Conservation (phyloP, 83 land plant genomes). For the Thuja plicata region DNA sequence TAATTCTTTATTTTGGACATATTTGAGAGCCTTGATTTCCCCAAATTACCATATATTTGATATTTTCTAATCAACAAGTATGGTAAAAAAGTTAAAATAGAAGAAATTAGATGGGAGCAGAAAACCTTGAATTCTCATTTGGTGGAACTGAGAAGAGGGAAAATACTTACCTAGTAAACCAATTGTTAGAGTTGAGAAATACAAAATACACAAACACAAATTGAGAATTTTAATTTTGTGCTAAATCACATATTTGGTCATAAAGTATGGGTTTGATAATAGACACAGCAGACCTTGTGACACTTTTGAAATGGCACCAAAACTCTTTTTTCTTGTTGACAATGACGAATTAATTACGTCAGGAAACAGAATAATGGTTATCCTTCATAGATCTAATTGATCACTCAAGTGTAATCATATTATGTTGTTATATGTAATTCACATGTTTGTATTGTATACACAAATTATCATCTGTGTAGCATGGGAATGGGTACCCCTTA, state of each 20-base stretch:
- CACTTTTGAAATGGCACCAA: neutral
- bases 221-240: no score
- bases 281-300: neutral
- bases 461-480: neutral
- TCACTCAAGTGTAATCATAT: neutral
- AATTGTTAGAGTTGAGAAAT: neutral
- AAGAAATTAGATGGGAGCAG: neutral
- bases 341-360: neutral
- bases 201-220: neutral
- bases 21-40: neutral
- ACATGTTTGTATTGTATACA: neutral
- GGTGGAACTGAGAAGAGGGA: neutral
- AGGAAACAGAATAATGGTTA: neutral
- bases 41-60: neutral
- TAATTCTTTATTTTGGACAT: constrained; percentile 5
- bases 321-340: neutral
- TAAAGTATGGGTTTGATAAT: neutral
- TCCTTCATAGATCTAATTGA: neutral
- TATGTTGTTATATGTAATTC: neutral
- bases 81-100: neutral
- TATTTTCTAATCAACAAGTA: neutral
- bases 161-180: neutral
- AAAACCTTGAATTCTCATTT: neutral
- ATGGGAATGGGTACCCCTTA: neutral
- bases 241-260: neutral